Conservation (phyloP, 495 filamentous ascomycete genomes). For the Neurospora sp. region DNA sequence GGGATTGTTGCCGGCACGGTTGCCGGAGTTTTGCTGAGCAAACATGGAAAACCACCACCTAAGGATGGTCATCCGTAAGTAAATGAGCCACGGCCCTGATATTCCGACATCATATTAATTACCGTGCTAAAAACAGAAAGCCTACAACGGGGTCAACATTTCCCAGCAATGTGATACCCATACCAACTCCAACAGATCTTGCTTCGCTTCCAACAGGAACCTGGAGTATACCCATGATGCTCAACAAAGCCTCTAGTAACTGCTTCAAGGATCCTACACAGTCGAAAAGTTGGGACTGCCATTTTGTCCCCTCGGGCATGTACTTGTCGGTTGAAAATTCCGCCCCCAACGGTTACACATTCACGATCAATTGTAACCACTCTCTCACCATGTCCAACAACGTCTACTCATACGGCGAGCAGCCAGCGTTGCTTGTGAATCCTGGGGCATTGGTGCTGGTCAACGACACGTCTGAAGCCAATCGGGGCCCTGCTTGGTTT, state of each 20-base stretch:
- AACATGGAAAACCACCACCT: slow-evolving; percentile 16
- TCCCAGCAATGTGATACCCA: slow-evolving; percentile 44
- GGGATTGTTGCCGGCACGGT: slow-evolving; percentile 54
- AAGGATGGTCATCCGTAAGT: slow-evolving; percentile 19
- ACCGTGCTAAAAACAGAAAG: neutral
- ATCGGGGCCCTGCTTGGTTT: slow-evolving; percentile 65
- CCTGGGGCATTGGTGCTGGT: slow-evolving; percentile 49
- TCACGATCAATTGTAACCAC: slow-evolving; percentile 25
- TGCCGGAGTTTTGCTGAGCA: slow-evolving; percentile 28
- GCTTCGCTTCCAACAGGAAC: slow-evolving; percentile 53
- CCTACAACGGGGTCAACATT: neutral
- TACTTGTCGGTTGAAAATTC: slow-evolving; percentile 20
- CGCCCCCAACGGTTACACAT: slow-evolving; percentile 18
- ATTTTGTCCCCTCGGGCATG: slow-evolving; percentile 25
- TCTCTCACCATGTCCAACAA: slow-evolving; percentile 23
- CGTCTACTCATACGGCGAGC: slow-evolving; percentile 58
- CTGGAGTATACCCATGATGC: slow-evolving; percentile 48
- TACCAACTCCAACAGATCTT: slow-evolving; percentile 47
- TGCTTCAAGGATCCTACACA: slow-evolving; percentile 57
- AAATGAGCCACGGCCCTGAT: neutral
- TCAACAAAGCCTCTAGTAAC: slow-evolving; percentile 48
- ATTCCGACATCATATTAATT: neutral
- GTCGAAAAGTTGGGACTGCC: slow-evolving; percentile 61
- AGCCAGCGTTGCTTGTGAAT: slow-evolving; percentile 48
- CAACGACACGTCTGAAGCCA: slow-evolving; percentile 48